Conservation (phyloP, 164 flowering plant genomes). For the Litsea cubeba region DNA sequence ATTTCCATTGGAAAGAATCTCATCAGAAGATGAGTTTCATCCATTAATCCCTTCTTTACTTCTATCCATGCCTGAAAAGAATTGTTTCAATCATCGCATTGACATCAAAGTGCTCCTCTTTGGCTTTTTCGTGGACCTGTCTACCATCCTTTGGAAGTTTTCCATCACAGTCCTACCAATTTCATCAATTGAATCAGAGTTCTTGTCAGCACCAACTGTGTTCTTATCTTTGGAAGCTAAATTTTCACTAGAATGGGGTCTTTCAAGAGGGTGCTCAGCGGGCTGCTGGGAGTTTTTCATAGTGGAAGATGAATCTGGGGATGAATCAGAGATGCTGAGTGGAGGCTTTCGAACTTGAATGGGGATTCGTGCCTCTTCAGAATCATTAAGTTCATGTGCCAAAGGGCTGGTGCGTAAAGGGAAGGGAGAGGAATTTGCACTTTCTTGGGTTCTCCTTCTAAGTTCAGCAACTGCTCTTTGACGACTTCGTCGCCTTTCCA, state of each 20-base stretch:
- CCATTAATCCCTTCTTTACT: constrained; percentile 6
- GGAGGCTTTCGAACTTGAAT: background rate
- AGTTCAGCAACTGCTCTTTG: constrained; percentile 27
- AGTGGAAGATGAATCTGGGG: constrained; percentile 24
- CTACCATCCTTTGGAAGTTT: constrained; percentile 33
- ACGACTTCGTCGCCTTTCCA: constrained; percentile 68
- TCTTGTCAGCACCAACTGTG: constrained; percentile 34
- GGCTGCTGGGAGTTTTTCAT: constrained; percentile 15
- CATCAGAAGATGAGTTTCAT: constrained; percentile 30
- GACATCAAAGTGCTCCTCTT: constrained; percentile 72
- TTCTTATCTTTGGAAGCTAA: background rate
- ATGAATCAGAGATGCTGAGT: constrained; percentile 7
- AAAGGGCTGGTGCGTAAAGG: constrained; percentile 24
- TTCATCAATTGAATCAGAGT: constrained; percentile 50
- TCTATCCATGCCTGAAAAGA: constrained; percentile 3
- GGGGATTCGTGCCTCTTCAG: constrained; percentile 15
- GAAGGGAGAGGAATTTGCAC: background rate
- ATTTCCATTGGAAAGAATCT: constrained; percentile 7
- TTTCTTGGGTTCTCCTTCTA: constrained; percentile 8
- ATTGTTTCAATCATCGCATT: constrained; percentile 45
- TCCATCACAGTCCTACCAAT: constrained; percentile 62
- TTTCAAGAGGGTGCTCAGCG: constrained; percentile 24
- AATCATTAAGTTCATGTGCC: constrained; percentile 17
- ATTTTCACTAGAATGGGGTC: constrained; percentile 32
- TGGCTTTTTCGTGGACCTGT: constrained; percentile 56